A percentile compares a stretch with the other conserved stretches of the same genome.
Conservation (phyloP, 2,329 filamentous ascomycete species). For the Achaetomium macrosporum region DNA sequence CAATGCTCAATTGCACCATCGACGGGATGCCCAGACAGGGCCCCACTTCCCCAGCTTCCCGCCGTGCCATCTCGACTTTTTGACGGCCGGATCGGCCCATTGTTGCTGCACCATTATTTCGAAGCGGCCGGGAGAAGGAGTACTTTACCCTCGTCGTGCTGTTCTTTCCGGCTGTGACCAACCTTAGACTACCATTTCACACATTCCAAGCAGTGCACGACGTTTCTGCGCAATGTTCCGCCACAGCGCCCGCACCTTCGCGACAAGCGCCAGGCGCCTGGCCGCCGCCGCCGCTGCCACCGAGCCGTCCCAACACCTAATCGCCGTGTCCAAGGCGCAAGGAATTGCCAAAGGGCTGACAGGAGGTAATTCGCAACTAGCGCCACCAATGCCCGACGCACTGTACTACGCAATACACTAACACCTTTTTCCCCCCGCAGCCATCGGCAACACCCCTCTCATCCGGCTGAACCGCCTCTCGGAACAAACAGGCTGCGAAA, state of each 20-base stretch:
- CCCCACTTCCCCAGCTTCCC: conserved; percentile 11
- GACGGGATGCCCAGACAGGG: background rate
- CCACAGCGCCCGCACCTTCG: conserved; percentile 61
- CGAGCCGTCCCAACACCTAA: conserved; percentile 52
- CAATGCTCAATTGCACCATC: conserved; percentile 23
- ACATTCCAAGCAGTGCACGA: no score
- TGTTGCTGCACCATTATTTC: conserved; percentile 1
- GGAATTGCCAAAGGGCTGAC: conserved; percentile 71
- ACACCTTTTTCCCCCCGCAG: conserved; percentile 39
- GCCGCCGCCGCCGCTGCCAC: conserved; percentile 37
- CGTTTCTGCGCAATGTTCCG: conserved; percentile 54
- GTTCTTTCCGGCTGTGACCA: background rate
- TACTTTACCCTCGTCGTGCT: background rate
- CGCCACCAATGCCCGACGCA: background rate
- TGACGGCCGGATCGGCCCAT: conserved; percentile 1
- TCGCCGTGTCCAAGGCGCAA: conserved; percentile 73
- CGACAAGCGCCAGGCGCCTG: conserved; percentile 53
- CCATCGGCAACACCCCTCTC: conserved; percentile 94
- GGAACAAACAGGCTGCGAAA: conserved; percentile 83
- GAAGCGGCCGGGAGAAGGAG: background rate
- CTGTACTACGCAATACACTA: background rate
- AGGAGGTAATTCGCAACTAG: conserved; percentile 64
- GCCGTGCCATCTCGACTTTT: background rate
- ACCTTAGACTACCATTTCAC: no score
- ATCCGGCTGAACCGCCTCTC: conserved; percentile 87